Evolutionary conservation across 208 protist species (phyloP).

Genomic region (Leishmania mexicana): DNA sequence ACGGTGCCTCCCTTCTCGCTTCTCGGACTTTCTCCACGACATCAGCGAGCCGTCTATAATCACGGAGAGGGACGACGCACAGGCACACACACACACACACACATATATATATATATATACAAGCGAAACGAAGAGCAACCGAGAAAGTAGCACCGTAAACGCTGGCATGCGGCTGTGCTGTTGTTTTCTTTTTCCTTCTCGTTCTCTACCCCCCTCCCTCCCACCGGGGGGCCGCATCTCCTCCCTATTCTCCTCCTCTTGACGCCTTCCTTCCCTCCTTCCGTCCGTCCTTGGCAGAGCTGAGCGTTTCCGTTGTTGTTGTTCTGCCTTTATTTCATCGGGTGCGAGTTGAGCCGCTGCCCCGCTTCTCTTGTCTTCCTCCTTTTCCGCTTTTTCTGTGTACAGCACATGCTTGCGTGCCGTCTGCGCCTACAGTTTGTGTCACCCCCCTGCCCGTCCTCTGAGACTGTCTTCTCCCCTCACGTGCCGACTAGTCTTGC

Average conservation of each 20-base stretch:
- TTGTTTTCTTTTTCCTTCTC: neutral
- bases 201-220: slow-evolving; percentile 1
- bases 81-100: neutral
- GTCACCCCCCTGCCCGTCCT: neutral
- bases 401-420: neutral
- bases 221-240: neutral
- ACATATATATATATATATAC: neutral
- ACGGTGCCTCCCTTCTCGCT: neutral
- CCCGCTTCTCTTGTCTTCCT: neutral
- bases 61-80: neutral
- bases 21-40: neutral
- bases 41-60: neutral
- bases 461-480: neutral
- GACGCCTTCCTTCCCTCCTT: neutral
- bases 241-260: neutral
- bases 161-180: neutral
- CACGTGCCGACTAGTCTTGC: neutral
- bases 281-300: neutral
- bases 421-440: neutral
- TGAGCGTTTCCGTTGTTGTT: neutral
- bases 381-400: slow-evolving; percentile 3
- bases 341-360: neutral
- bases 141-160: neutral
- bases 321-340: neutral
- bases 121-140: neutral